A percentile compares a stretch with the other conserved stretches of the same genome.
phyloP scores from a whole-genome alignment of 176 grass and related monocot species.

The Raddia guianensis region DNA sequence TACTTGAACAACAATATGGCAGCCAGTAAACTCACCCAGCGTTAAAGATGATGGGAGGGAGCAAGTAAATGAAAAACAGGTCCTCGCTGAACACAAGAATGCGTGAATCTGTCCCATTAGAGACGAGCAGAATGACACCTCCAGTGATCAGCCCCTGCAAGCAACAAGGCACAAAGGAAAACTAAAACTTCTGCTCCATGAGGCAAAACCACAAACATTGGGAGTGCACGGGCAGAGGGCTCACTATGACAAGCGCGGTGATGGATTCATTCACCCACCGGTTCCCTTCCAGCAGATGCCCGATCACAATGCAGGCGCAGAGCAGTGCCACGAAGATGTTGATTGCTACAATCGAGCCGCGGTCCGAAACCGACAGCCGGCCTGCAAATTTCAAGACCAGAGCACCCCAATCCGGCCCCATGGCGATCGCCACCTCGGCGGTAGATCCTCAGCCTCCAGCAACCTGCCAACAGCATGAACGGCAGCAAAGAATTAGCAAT shows the following conservation, averaged over 20 bases:
- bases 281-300: slow-evolving; percentile 88
- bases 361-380: slow-evolving; percentile 43
- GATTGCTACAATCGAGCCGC: slow-evolving; percentile 71
- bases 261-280: slow-evolving; percentile 90
- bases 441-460: slow-evolving; percentile 32
- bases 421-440: slow-evolving; percentile 25
- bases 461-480: slow-evolving; percentile 10
- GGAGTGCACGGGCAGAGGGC: slow-evolving; percentile 4
- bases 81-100: slow-evolving; percentile 92
- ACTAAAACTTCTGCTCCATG: not conserved
- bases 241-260: slow-evolving; percentile 75
- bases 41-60: slow-evolving; percentile 97
- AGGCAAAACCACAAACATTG: slow-evolving; percentile 34
- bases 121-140: slow-evolving; percentile 62
- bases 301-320: slow-evolving; percentile 89
- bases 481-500: not conserved
- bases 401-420: slow-evolving; percentile 55
- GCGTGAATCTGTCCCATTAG: slow-evolving; percentile 59
- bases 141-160: slow-evolving; percentile 81
- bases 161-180: not conserved
- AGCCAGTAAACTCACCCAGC: slow-evolving; percentile 69
- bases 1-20: slow-evolving; percentile 17
- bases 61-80: slow-evolving; percentile 91
- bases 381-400: slow-evolving; percentile 28
- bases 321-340: slow-evolving; percentile 87